phyloP scores from a whole-genome alignment of 768 basidiomycete species.

The Hebeloma cylindrosporum region DNA sequence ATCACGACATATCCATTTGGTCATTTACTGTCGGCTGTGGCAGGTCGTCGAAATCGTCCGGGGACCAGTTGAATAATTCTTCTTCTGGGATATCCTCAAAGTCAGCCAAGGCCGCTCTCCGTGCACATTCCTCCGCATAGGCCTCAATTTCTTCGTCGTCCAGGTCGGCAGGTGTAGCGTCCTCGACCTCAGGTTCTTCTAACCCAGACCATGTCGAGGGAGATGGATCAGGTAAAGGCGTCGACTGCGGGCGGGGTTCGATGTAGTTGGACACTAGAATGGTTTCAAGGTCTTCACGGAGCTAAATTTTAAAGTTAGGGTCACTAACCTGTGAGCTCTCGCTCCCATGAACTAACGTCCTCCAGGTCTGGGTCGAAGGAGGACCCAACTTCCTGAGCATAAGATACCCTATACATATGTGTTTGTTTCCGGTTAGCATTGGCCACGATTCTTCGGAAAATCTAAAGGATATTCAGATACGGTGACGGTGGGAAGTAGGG shows the following conservation, averaged over 20 bases:
- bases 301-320: conserved; percentile 1
- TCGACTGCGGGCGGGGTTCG: conserved; percentile 5
- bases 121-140: conserved; percentile 56
- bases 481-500: neutral
- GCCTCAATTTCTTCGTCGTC: conserved; percentile 59
- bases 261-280: conserved; percentile 9
- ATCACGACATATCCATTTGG: conserved; percentile 33
- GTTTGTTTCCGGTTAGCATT: conserved; percentile 48
- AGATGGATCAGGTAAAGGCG: conserved; percentile 4
- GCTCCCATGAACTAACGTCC: conserved; percentile 61
- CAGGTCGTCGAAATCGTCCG: conserved; percentile 24
- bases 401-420: conserved; percentile 63
- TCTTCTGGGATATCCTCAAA: conserved; percentile 50
- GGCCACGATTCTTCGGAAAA: conserved; percentile 65
- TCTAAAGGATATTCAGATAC: conserved; percentile 34
- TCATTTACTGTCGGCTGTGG: conserved; percentile 16
- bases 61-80: conserved; percentile 38
- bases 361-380: conserved; percentile 77
- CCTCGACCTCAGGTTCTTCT: conserved; percentile 12
- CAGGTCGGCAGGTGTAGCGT: conserved; percentile 43
- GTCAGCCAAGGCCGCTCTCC: conserved; percentile 39
- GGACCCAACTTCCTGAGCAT: conserved; percentile 67
- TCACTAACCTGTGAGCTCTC: conserved; percentile 45
- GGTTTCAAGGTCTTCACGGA: conserved; percentile 6
- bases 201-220: conserved; percentile 3